Evolutionary conservation across 805 yeast genomes (phyloP).

Genomic region (Nakazawaea peltata): DNA sequence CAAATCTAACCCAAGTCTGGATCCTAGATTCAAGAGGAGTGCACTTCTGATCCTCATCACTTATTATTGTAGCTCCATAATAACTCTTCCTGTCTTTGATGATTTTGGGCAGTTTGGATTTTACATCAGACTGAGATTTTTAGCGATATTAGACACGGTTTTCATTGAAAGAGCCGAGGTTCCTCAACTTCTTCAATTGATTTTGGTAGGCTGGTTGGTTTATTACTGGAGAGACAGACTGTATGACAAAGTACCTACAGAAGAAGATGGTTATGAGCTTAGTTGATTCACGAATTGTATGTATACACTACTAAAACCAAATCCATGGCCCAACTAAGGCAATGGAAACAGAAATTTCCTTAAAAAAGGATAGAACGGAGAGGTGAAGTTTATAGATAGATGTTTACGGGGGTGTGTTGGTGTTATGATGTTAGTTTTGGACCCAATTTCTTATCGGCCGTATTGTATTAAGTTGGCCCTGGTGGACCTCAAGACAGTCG

Average conservation of each 20-base stretch:
- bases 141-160: not conserved
- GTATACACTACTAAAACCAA: too few relatives aligned
- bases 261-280: conserved; percentile 3
- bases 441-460: too few relatives aligned
- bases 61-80: conserved; percentile 1
- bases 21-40: conserved; percentile 1
- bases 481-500: too few relatives aligned
- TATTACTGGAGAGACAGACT: conserved; percentile 9
- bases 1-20: not conserved
- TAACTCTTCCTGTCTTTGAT: conserved; percentile 1
- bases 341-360: too few relatives aligned
- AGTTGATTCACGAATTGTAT: too few relatives aligned
- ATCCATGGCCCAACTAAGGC: too few relatives aligned
- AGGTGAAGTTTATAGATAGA: too few relatives aligned
- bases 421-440: too few relatives aligned
- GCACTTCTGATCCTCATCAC: conserved; percentile 1
- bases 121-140: not conserved
- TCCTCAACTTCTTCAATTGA: conserved; percentile 6
- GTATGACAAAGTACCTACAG: not conserved
- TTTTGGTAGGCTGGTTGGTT: conserved; percentile 4
- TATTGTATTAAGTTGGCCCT: too few relatives aligned
- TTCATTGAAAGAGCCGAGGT: not conserved
- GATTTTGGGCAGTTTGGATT: not conserved
- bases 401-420: too few relatives aligned
- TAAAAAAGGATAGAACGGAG: too few relatives aligned